Evolutionary conservation across 2,329 filamentous ascomycete species (phyloP).

Genomic region (Aspergillus fumigatus): DNA sequence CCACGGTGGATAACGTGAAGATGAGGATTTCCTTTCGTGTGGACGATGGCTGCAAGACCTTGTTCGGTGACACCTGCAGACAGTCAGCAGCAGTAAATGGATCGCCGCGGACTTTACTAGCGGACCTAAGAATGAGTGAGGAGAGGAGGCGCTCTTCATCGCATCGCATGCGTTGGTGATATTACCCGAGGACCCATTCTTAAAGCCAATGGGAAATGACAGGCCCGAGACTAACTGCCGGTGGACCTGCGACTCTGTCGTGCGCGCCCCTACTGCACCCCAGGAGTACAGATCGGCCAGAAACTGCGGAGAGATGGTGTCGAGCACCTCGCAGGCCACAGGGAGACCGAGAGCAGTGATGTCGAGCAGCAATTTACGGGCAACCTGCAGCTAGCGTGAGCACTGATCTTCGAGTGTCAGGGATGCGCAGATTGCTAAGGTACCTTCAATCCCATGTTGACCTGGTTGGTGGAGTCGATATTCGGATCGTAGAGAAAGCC

Average conservation of each 20-base stretch:
- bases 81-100: background rate
- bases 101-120: too few species aligned
- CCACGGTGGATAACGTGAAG: background rate
- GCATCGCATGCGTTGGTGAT: background rate
- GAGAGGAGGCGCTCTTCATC: background rate
- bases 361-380: background rate
- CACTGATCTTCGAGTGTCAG: background rate
- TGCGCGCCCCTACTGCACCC: background rate
- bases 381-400: background rate
- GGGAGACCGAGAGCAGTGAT: background rate
- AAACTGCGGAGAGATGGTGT: background rate
- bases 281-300: background rate
- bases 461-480: background rate
- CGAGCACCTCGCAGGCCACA: background rate
- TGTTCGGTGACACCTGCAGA: background rate
- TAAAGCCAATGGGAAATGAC: background rate
- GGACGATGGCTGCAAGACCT: background rate
- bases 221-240: background rate
- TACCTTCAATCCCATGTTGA: background rate
- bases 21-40: background rate
- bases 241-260: background rate
- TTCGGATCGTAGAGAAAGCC: background rate
- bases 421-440: too few species aligned
- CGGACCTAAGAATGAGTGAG: background rate
- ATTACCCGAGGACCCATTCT: background rate